Base-by-base conservation (phyloP, 306 rosid genomes). In the Cucumis melo region DNA sequence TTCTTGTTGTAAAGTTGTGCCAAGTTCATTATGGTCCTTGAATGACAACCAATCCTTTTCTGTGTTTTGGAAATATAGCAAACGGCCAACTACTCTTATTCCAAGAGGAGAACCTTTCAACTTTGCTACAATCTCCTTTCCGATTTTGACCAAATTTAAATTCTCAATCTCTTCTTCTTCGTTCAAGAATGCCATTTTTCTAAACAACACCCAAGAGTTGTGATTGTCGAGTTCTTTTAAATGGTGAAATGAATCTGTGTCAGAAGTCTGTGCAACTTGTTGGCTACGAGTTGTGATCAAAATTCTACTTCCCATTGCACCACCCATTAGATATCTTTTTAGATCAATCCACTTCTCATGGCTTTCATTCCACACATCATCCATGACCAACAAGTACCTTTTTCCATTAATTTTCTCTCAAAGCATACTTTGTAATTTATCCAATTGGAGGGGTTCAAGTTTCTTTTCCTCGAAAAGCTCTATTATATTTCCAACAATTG, bases 71-170 rank as follows among this genome's bases (percentile, higher is more conserved):
- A 4, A 38, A 38, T 38, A 38, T 38, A 38, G 6, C 41, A 38
- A 38, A 38, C 41, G 41, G 0, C 41, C 68, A 19, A 24, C 3
- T 9, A 34, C 13, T 5, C 5, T 44, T 50, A 81, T 48, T 3
- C 32, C 75, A 16, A 81, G 64, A 60, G 78, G 81, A 57, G 51
- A 62, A 5, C 84, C 81, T 38, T 17, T 21, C 11, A 76, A 77
- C 48, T 77, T 81, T 19, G 10, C 23, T 38, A 68, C 74, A 60
- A 81, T 77, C 60, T 77, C 80, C 6, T 48, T 55, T 5, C 75
- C 80, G 36, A 81, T 77, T 21, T 38, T 4, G 1, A 60, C 14
- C 29, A 48, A 21, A 12, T 36, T 8, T 3, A 38, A 24, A 38
- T 76, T 24, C 5, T n/a, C 16, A 14, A 3, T 24, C 14, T 71